phyloP scores from a whole-genome alignment of 495 filamentous ascomycete species.

The Platismatia glauca region DNA sequence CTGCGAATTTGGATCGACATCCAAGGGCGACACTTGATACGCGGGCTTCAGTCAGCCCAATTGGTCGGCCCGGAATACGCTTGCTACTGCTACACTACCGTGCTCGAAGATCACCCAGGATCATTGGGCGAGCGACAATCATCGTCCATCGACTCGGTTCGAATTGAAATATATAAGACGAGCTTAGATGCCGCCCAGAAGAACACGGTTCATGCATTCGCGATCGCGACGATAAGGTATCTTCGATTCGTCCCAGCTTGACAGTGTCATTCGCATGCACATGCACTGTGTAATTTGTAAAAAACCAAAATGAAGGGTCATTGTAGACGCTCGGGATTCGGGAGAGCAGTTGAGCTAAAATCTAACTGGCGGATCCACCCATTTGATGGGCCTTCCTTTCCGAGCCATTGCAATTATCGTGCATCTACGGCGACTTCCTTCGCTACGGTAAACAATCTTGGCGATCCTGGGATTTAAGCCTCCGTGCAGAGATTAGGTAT shows the following conservation, averaged over 20 bases:
- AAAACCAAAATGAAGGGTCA: neutral
- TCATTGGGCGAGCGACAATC: neutral
- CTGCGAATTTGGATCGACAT: slow-evolving; percentile 11
- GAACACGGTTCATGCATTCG: slow-evolving; percentile 1
- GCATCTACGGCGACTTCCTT: neutral
- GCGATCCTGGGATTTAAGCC: slow-evolving; percentile 2
- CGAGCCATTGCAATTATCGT: slow-evolving; percentile 14
- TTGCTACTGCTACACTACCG: slow-evolving; percentile 1
- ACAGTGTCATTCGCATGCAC: neutral
- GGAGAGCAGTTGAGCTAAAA: slow-evolving; percentile 9
- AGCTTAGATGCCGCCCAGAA: neutral
- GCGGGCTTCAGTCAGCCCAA: slow-evolving; percentile 17
- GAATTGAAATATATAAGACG: neutral
- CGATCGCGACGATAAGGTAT: slow-evolving; percentile 3
- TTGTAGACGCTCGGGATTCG: slow-evolving; percentile 5
- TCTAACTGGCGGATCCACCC: slow-evolving; percentile 9
- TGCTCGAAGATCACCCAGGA: neutral
- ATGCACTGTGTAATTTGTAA: slow-evolving; percentile 2
- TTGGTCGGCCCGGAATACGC: slow-evolving; percentile 17
- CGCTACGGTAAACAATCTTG: slow-evolving; percentile 1
- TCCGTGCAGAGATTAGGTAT: neutral
- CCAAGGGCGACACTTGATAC: slow-evolving; percentile 11
- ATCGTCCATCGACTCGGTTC: neutral
- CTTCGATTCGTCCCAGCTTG: slow-evolving; percentile 2
- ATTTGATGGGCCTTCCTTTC: slow-evolving; percentile 13